phyloP scores from a whole-genome alignment of 1,284 basidiomycete species.

The Ustilago loliicola region DNA sequence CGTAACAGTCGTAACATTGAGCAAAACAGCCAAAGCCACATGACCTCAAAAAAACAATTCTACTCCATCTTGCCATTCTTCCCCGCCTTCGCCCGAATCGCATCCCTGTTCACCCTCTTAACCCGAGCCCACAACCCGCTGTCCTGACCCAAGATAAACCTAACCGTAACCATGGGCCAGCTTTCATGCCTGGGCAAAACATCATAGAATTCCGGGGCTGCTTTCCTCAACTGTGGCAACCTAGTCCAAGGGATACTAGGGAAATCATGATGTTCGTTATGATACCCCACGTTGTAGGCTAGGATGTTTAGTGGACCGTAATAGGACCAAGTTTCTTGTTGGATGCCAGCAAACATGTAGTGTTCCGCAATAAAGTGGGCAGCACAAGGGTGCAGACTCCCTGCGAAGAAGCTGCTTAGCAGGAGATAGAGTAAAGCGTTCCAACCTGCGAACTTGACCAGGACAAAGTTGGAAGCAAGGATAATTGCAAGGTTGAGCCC shows the following conservation, averaged over 20 bases:
- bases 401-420: slow-evolving; percentile 91
- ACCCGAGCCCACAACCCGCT: slow-evolving; percentile 63
- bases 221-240: slow-evolving; percentile 82
- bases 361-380: slow-evolving; percentile 96
- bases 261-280: slow-evolving; percentile 99
- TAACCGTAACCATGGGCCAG: slow-evolving; percentile 93
- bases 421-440: slow-evolving; percentile 79
- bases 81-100: background rate
- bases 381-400: slow-evolving; percentile 92
- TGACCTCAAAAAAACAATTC: background rate
- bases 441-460: slow-evolving; percentile 58
- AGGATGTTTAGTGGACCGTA: slow-evolving; percentile 91
- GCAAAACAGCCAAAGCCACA: too few species aligned
- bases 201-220: slow-evolving; percentile 95
- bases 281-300: slow-evolving; percentile 98
- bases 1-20: too few species aligned
- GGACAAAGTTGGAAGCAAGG: slow-evolving; percentile 79
- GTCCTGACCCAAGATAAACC: slow-evolving; percentile 83
- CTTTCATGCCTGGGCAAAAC: slow-evolving; percentile 85
- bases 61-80: background rate
- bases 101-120: slow-evolving; percentile 53
- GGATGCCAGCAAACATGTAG: slow-evolving; percentile 69
- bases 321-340: slow-evolving; percentile 96
- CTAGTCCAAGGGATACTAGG: slow-evolving; percentile 95
- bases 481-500: slow-evolving; percentile 81